A percentile compares a stretch with the other conserved stretches of the same genome.
Evolutionary conservation across 352 stramenopile species (phyloP).

Genomic region (Pythium grandisporangium): DNA sequence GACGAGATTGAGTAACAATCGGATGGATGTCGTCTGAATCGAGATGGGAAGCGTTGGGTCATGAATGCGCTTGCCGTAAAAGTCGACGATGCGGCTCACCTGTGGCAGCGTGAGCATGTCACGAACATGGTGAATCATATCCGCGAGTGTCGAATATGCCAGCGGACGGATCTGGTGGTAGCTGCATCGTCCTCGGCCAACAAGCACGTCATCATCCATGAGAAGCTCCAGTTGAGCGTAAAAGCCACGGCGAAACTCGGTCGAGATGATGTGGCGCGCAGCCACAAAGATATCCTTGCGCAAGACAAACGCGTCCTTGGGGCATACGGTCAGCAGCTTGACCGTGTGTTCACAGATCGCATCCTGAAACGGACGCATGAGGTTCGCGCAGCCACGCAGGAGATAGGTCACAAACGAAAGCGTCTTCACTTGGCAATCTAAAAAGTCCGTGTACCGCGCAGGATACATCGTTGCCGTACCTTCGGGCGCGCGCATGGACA

Average conservation of each 20-base stretch:
- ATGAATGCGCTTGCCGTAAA: slow-evolving; percentile 91
- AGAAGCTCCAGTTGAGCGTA: slow-evolving; percentile 92
- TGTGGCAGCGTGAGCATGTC: slow-evolving; percentile 93
- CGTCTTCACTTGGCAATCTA: slow-evolving; percentile 96
- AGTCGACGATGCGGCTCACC: slow-evolving; percentile 92
- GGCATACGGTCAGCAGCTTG: slow-evolving; percentile 91
- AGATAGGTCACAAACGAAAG: slow-evolving; percentile 98
- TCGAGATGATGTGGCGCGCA: slow-evolving; percentile 96
- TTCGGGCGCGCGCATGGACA: slow-evolving; percentile 80
- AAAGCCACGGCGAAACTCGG: slow-evolving; percentile 95
- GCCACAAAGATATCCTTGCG: slow-evolving; percentile 96
- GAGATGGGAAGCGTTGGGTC: slow-evolving; percentile 90
- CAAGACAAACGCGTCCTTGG: slow-evolving; percentile 90
- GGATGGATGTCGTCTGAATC: slow-evolving; percentile 95
- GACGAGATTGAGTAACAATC: slow-evolving; percentile 94
- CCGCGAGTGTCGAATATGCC: slow-evolving; percentile 95
- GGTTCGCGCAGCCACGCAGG: slow-evolving; percentile 84
- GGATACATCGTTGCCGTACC: slow-evolving; percentile 44
- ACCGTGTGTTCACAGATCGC: slow-evolving; percentile 92
- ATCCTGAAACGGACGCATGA: slow-evolving; percentile 95
- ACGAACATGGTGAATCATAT: slow-evolving; percentile 97
- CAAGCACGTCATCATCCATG: slow-evolving; percentile 93
- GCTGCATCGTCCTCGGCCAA: slow-evolving; percentile 78
- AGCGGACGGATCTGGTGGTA: slow-evolving; percentile 91
- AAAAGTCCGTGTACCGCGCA: slow-evolving; percentile 81